Evolutionary conservation across 1,139 yeast genomes (phyloP), one percentile per base, ranked within the genome.

Genomic region (Schizosaccharomyces versatilis): DNA sequence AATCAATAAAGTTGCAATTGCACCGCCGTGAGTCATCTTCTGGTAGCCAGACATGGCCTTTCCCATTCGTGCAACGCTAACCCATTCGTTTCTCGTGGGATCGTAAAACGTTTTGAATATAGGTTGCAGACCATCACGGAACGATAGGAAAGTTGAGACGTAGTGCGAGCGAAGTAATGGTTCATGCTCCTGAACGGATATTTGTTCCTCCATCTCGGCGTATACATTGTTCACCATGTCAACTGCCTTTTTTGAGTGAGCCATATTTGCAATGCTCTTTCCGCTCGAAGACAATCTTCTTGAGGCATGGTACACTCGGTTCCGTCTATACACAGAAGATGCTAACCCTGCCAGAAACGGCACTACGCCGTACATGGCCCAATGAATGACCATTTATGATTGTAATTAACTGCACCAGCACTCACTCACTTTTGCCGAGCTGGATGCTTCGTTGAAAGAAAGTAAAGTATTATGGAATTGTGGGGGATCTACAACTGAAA

Each of bases 31-130:
- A 9, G 19, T 15, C 49, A 44, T 7, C 12, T 44, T 44, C 32
- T 44, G 49, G n/a, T 44, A 44, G 3, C 49, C 49, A 24, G 49
- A 19, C 32, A 44, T 9, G n/a, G 49, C 49, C 36, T 44, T 44
- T 24, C 49, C 49, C 49, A 44, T 44, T n/a, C 19, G 19, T 7
- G 38, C 49, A 24, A 44, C 32, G 6, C 49, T 44, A 6, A 44
- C 19, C 49, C 49, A 44, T 8, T 44, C 49, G 10, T 24, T 15
- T 3, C 32, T 19, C n/a, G 19, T 12, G 14, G 49, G 32, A n/a
- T 44, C 49, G 32, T 44, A 44, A 7, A 8, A 44, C n/a, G 49
- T 44, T 19, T 44, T 44, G 38, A 44, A 44, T 19, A 44, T n/a
- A 5, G 49, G 49, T 12, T 19, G 14, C 6, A 44, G 1, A 10